A percentile compares a stretch with the other conserved stretches of the same genome.
These are phyloP conservation scores for Prototheca wickerhamii DNA, from an alignment of 163 green algal species.

Conservation along the genomic window DNA sequence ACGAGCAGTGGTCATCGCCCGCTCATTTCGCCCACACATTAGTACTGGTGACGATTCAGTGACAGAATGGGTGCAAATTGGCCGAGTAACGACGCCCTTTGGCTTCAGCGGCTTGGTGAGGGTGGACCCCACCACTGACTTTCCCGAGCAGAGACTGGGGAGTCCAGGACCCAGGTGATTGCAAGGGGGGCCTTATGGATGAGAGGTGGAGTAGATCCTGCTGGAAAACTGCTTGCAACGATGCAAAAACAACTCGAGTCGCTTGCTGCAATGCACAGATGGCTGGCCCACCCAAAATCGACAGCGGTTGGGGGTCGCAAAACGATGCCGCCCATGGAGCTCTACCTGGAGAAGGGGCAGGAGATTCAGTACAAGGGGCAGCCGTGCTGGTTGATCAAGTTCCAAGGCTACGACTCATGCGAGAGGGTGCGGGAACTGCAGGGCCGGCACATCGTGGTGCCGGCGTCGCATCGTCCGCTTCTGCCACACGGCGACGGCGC, in stretches of 20 bases:
- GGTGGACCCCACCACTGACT: conserved; percentile 40
- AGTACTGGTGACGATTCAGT: conserved; percentile 9
- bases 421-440: conserved; percentile 29
- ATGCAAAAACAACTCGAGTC: neutral
- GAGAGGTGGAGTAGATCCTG: neutral
- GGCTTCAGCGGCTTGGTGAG: conserved; percentile 41
- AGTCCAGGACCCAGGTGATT: conserved; percentile 20
- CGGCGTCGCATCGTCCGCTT: neutral
- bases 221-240: neutral
- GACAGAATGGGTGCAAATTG: conserved; percentile 40
- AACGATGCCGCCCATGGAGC: neutral
- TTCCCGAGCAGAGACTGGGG: conserved; percentile 30
- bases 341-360: neutral
- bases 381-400: conserved; percentile 41
- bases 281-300: neutral
- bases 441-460: conserved; percentile 23
- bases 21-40: neutral
- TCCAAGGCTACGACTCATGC: conserved; percentile 30
- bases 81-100: conserved; percentile 24
- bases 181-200: neutral
- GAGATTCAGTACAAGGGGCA: neutral
- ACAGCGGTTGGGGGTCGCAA: neutral
- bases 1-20: neutral
- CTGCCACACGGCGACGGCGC: conserved; percentile 33
- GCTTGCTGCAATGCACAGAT: neutral